Evolutionary conservation across 75 land plant genomes (phyloP), one percentile per base, ranked within the genome.

Genomic region (Azolla pinnata): DNA sequence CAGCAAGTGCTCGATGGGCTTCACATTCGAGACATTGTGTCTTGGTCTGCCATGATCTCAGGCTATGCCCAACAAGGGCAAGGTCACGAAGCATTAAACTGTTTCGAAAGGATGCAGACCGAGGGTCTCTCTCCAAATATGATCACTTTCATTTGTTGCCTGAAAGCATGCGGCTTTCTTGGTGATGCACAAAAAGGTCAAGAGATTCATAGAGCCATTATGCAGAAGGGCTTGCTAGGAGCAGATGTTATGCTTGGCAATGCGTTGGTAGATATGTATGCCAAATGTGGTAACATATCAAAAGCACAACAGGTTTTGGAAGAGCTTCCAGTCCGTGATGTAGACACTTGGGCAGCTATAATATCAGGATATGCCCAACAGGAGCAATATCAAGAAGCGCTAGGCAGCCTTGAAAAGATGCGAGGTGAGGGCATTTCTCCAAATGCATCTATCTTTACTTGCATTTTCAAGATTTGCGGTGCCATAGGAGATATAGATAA

Each of bases 1-100:
- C 67, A 26, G 21, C 19, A 44, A 31, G 23, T 66, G 48, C 61
- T 66, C 44, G 48, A 66, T 24, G 29, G 30, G 7, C 56, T 66
- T 34, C 29, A 31, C 26, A 12, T 26, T 42, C 23, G 30, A 20
- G 67, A 66, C 61, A 66, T 67, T 23, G 40, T 46, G 10, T 61
- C 68, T n/a, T 67, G 70, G 70, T 64, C 28, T 42, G 66, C 68
- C 20, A 65, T 67, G 54, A 63, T 67, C 24, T 53, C 70, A 9
- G 70, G 56, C 47, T 67, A 30, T 30, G 18, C 46, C 12, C 28
- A 44, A 17, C 33, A 42, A 35, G 64, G 65, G 26, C 49, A 29
- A 26, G 25, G 10, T 31, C 33, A 66, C 16, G 17, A 44, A 31
- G 68, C 68, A n/a, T 14, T 57, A 0, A 35, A 57, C 20, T 19